A percentile compares a stretch with the other conserved stretches of the same genome.
Evolutionary conservation across 257 asterid genomes (phyloP).

Genomic region (Lycium ferocissimum): DNA sequence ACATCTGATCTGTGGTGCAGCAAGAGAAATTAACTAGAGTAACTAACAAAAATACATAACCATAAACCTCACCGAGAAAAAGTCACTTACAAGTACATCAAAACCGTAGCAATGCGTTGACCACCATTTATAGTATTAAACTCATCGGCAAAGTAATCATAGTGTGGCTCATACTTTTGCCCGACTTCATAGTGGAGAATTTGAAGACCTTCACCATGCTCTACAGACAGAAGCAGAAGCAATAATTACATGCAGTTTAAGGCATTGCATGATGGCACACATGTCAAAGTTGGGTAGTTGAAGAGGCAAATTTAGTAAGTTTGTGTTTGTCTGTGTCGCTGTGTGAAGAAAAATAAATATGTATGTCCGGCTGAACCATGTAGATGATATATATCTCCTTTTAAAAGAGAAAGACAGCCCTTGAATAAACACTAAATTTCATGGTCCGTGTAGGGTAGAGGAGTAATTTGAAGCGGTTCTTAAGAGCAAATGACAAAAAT

Average conservation of each 20-base stretch:
- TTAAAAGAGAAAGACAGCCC: not conserved
- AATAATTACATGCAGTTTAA: constrained; percentile 15
- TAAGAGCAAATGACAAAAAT: not conserved
- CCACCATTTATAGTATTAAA: constrained; percentile 91
- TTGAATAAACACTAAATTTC: not conserved
- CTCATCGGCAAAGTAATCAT: constrained; percentile 88
- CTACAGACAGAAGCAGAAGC: constrained; percentile 50
- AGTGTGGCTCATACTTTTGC: constrained; percentile 96
- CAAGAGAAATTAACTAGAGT: not conserved
- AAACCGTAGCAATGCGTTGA: constrained; percentile 95
- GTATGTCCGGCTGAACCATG: not conserved
- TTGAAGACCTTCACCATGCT: constrained; percentile 97
- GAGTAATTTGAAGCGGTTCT: not conserved
- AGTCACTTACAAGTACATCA: constrained; percentile 91
- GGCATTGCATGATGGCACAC: not conserved
- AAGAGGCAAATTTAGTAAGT: not conserved
- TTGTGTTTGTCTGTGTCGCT: no score
- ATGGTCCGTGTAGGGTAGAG: not conserved
- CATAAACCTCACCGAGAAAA: constrained; percentile 31
- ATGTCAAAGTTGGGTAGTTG: not conserved
- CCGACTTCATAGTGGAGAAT: constrained; percentile 96
- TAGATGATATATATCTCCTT: not conserved
- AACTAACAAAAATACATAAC: not conserved
- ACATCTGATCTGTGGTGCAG: constrained; percentile 77
- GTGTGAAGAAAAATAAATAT: not conserved